These are phyloP conservation scores for Notholithocarpus densiflorus DNA, from an alignment of 306 rosid species.

Conservation along the genomic window DNA sequence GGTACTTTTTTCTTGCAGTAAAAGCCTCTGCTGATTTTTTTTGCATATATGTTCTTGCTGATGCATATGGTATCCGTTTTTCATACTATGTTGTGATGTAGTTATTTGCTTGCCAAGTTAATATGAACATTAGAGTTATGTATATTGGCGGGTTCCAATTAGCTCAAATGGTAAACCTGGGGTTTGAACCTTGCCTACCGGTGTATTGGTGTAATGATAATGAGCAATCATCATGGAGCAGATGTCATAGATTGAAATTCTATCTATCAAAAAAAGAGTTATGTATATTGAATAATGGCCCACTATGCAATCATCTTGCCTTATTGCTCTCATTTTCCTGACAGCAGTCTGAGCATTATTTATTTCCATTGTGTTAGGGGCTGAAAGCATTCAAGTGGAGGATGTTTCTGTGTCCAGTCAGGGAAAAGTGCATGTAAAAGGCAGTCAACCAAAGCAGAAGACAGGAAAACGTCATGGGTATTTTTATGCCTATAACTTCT, in stretches of 20 bases:
- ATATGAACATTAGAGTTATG: neutral
- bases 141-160: too few species aligned
- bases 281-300: slow-evolving; percentile 2
- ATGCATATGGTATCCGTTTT: neutral
- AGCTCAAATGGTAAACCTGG: too few species aligned
- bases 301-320: slow-evolving; percentile 11
- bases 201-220: too few species aligned
- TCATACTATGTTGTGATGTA: neutral
- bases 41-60: neutral
- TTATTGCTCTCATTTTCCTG: neutral
- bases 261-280: neutral
- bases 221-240: too few species aligned
- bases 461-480: slow-evolving; percentile 84
- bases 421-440: slow-evolving; percentile 50
- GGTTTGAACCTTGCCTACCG: too few species aligned
- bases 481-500: slow-evolving; percentile 26
- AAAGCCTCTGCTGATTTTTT: neutral
- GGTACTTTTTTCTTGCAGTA: neutral
- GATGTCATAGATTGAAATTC: too few species aligned
- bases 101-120: neutral
- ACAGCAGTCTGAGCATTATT: slow-evolving; percentile 1
- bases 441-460: slow-evolving; percentile 65
- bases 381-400: slow-evolving; percentile 49
- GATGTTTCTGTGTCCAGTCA: slow-evolving; percentile 52
- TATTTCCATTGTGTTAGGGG: slow-evolving; percentile 36